Base-by-base conservation (phyloP, 257 asterid species). In the Thymus mandschuricus region DNA sequence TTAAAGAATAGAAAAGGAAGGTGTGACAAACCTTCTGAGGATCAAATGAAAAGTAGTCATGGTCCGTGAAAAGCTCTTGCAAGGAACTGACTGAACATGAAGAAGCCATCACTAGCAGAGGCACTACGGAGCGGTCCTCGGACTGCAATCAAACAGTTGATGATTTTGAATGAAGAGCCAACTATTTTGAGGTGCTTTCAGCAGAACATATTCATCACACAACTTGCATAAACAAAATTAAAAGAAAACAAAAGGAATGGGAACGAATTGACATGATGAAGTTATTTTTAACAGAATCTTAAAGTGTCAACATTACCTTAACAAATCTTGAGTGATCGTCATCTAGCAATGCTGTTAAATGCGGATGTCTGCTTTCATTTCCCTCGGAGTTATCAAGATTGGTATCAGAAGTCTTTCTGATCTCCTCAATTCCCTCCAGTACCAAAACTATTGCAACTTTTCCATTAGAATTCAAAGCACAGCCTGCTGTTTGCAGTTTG, bases 21-120 rank as follows among this genome's bases (percentile, higher is more conserved):
- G n/a, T 29, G 61, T 66, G 46, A 48, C 83, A 64, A 64, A 93
- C 97, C 99, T 94, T 94, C 77, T 89, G 85, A n/a, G 89, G 78
- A 80, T 91, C 87, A 75, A 94, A 89, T 73, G 76, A 82, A 69
- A 86, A 89, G 84, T 86, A 75, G 78, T 86, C 95, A 71, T 86
- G 76, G 66, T 78, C 60, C 57, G 72, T 48, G 81, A 94, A 91
- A 76, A 83, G 46, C 35, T 88, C 87, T 77, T 81, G 85, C 67
- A 91, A 81, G 74, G 77, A 81, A 78, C 75, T 77, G 78, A 80
- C 70, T 48, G 84, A 76, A 79, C 80, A 82, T 64, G 87, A 70
- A 45, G 97, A 78, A 75, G 85, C 73, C 74, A 89, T 83, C 82
- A 91, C 78, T 77, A 94, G 61, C 75, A 94, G 80, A 52, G 99